Evolutionary conservation across 805 yeast genomes (phyloP).

Genomic region (Scheffersomyces ergatensis): DNA sequence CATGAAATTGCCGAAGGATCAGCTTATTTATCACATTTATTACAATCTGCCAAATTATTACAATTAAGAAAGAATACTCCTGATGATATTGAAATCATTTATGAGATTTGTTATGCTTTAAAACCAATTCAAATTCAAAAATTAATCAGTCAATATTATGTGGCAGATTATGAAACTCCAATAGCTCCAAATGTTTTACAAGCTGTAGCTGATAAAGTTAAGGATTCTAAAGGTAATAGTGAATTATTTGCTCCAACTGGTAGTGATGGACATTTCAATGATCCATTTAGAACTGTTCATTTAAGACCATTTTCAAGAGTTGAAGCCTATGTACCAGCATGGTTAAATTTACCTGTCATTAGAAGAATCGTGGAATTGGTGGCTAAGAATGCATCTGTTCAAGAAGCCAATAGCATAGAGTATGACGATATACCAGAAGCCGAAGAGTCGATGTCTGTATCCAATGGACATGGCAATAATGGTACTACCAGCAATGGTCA

Average conservation of each 20-base stretch:
- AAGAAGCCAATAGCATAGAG: slow-evolving; percentile 36
- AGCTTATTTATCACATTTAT: slow-evolving; percentile 75
- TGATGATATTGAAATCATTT: slow-evolving; percentile 87
- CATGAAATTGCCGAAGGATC: slow-evolving; percentile 89
- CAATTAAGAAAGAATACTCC: slow-evolving; percentile 88
- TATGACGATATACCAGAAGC: slow-evolving; percentile 6
- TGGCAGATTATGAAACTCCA: slow-evolving; percentile 94
- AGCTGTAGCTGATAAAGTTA: slow-evolving; percentile 77
- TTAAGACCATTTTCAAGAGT: slow-evolving; percentile 76
- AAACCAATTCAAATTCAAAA: slow-evolving; percentile 96
- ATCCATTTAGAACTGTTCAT: slow-evolving; percentile 74
- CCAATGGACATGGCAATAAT: no score
- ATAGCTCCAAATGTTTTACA: slow-evolving; percentile 77
- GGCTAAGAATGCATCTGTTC: slow-evolving; percentile 76
- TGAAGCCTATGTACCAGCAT: slow-evolving; percentile 92
- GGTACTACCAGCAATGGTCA: no score
- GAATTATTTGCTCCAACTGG: slow-evolving; percentile 72
- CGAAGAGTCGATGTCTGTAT: background rate
- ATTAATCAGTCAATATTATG: slow-evolving; percentile 80
- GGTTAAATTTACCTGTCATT: slow-evolving; percentile 85
- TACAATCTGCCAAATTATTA: slow-evolving; percentile 89
- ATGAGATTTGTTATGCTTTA: slow-evolving; percentile 91
- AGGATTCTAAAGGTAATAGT: slow-evolving; percentile 50
- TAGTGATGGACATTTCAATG: slow-evolving; percentile 73
- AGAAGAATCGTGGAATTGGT: slow-evolving; percentile 87